Evolutionary conservation across 495 filamentous ascomycete genomes (phyloP), one percentile per base, ranked within the genome.

Genomic region (Neurospora sp.): DNA sequence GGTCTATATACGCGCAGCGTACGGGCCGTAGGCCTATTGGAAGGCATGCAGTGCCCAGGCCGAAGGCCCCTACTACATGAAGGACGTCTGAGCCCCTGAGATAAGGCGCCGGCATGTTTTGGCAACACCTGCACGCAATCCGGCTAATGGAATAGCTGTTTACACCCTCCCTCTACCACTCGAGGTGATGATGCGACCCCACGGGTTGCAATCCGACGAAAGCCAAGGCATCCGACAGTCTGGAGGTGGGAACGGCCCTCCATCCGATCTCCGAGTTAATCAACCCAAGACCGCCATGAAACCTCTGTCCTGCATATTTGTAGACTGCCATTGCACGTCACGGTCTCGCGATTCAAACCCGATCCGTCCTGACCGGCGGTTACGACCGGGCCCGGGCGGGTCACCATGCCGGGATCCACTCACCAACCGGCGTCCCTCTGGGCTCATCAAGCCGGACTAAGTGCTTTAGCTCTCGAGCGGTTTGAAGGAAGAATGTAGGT

Each of bases 401-500:
- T 31, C 54, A 14, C 23, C 23, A 16, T 16, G 23, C 11, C 23
- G 54, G 23, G 12, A 27, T 62, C 54, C 5, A 62, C 23, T 62
- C 11, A 31, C 12, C 54, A 16, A 8, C 54, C 54, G 23, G 71
- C 77, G 27, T 70, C 73, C 4, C 37, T 81, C 0, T 86, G 86
- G 78, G 92, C 93, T 0, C 93, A 96, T 82, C 86, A 87, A 72
- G 85, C 92, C 8, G 93, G 94, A 2, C 92, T 93, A 39, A 94
- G 90, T 72, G 88, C 91, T 62, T 82, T 96, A 41, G 88, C 90
- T 0, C 86, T 96, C 39, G 92, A 97, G 78, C 84, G 87, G 27
- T 91, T 94, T 76, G 92, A 94, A 59, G 91, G 92, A 86, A 89
- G 18, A 82, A 90, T 93, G 90, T 93, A 82, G 77, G 90, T 82